phyloP scores from a whole-genome alignment of 352 stramenopile genomes.

The Plasmopara halstedii region DNA sequence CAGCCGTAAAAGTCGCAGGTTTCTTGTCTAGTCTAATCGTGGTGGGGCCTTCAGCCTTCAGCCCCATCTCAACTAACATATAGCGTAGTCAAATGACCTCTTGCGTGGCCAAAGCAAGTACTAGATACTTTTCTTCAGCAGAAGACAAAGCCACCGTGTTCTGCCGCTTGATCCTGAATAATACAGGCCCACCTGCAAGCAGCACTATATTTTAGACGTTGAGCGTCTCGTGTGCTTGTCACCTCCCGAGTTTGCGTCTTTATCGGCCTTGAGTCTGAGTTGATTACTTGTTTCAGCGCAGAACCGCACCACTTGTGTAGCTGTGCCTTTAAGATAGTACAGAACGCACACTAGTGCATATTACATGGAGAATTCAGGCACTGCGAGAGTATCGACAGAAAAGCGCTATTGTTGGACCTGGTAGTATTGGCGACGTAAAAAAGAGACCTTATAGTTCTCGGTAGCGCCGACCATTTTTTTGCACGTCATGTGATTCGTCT shows the following conservation, averaged over 20 bases:
- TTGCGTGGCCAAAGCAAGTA: not conserved
- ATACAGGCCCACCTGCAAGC: not conserved
- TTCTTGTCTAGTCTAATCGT: no score
- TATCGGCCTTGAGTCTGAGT: not conserved
- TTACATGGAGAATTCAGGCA: no score
- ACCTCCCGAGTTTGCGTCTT: slow-evolving; percentile 4
- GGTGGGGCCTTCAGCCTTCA: no score
- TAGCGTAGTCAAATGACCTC: slow-evolving; percentile 3
- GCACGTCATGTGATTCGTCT: not conserved
- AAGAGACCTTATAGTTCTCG: not conserved
- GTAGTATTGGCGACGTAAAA: not conserved
- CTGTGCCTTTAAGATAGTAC: slow-evolving; percentile 10
- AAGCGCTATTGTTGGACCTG: not conserved
- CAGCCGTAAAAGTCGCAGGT: no score
- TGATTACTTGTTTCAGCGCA: not conserved
- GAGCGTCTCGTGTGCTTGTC: slow-evolving; percentile 1
- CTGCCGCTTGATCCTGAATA: slow-evolving; percentile 4
- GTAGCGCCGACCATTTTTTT: not conserved
- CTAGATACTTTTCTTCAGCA: slow-evolving; percentile 7
- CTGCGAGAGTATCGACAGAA: not conserved
- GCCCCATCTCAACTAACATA: no score
- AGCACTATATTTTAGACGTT: slow-evolving; percentile 1
- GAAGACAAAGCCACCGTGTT: slow-evolving; percentile 1
- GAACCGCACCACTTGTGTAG: no score
- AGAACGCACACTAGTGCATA: not conserved